These are phyloP conservation scores for Umbelopsis isabellina DNA, from an alignment of 192 early-diverging fungal species.

Conservation along the genomic window DNA sequence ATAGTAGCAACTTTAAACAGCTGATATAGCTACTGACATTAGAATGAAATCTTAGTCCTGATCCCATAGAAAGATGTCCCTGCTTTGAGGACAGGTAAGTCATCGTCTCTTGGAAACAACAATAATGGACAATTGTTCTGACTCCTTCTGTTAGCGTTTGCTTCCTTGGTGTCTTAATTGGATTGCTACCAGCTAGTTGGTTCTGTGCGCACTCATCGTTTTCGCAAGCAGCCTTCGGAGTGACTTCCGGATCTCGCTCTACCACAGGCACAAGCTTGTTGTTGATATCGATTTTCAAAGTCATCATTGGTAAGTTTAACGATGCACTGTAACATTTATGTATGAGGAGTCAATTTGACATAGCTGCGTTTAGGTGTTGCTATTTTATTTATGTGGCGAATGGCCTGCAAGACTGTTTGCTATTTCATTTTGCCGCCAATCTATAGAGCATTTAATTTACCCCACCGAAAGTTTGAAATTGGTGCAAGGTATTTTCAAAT, in stretches of 20 bases:
- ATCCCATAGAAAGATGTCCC: conserved; percentile 73
- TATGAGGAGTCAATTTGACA: background rate
- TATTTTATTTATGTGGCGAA: conserved; percentile 56
- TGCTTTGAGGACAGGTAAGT: conserved; percentile 70
- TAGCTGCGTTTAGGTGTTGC: conserved; percentile 42
- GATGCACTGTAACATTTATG: background rate
- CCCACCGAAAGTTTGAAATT: conserved; percentile 53
- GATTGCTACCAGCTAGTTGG: conserved; percentile 63
- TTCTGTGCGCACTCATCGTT: conserved; percentile 41
- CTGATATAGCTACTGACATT: background rate
- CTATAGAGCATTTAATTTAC: conserved; percentile 55
- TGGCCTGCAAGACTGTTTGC: conserved; percentile 49
- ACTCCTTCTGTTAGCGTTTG: conserved; percentile 45
- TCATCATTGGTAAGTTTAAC: conserved; percentile 26
- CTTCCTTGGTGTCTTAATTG: conserved; percentile 65
- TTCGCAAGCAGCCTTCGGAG: conserved; percentile 25
- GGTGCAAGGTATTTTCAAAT: conserved; percentile 35
- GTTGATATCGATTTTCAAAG: conserved; percentile 13
- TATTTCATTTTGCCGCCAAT: conserved; percentile 55
- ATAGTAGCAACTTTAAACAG: background rate
- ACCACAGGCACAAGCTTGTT: background rate
- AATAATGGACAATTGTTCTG: background rate
- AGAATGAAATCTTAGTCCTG: conserved; percentile 49
- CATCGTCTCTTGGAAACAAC: background rate
- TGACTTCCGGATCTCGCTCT: conserved; percentile 1